Conservation (phyloP, 495 filamentous ascomycete species). For the Letharia lupina region DNA sequence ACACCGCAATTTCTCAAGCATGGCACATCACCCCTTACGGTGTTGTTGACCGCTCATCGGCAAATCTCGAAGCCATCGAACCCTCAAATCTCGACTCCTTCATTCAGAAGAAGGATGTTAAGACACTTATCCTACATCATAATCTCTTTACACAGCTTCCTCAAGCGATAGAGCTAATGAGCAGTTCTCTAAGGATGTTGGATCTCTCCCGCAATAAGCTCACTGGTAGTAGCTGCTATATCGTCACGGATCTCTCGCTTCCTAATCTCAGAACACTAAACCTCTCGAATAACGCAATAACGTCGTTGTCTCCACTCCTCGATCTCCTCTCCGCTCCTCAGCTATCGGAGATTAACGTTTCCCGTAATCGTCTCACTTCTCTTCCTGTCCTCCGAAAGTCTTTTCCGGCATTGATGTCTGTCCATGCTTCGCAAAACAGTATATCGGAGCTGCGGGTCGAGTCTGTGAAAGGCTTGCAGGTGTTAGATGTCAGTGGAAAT, state of each 20-base stretch:
- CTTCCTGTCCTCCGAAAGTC: constrained; percentile 48
- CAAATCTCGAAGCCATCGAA: constrained; percentile 45
- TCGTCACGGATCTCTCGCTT: constrained; percentile 55
- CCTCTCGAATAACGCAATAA: constrained; percentile 60
- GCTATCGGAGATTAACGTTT: constrained; percentile 68
- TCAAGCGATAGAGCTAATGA: constrained; percentile 55
- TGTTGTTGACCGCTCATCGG: constrained; percentile 63
- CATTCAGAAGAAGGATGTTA: constrained; percentile 36
- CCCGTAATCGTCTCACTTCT: constrained; percentile 62
- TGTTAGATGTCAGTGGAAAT: constrained; percentile 75
- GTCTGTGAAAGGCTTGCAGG: constrained; percentile 60
- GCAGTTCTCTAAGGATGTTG: constrained; percentile 58
- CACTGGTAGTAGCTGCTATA: constrained; percentile 45
- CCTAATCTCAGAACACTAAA: constrained; percentile 68
- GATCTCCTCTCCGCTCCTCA: constrained; percentile 57
- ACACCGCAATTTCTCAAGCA: constrained; percentile 9
- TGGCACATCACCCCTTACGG: constrained; percentile 66
- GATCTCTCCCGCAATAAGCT: constrained; percentile 77
- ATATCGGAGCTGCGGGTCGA: constrained; percentile 65
- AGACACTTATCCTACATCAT: constrained; percentile 59
- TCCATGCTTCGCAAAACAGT: constrained; percentile 70
- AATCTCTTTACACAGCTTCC: constrained; percentile 69
- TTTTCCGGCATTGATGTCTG: constrained; percentile 58
- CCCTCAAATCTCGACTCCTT: constrained; percentile 40
- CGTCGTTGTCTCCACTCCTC: constrained; percentile 53